phyloP scores from a whole-genome alignment of 768 basidiomycete genomes.

The Serendipita vermifera region DNA sequence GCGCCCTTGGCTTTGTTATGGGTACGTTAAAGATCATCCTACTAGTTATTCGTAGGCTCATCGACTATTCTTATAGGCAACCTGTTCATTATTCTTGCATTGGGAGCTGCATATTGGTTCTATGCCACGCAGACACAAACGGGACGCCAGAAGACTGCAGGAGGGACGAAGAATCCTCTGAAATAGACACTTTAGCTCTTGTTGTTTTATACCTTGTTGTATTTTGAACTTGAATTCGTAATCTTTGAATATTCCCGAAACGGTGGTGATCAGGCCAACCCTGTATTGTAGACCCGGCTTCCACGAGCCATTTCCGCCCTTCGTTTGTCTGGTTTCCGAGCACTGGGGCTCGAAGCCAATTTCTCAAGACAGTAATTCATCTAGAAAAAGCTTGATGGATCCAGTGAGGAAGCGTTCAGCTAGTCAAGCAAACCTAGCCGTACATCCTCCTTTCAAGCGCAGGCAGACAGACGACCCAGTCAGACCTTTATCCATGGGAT shows the following conservation, averaged over 20 bases:
- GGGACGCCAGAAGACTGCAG: background rate
- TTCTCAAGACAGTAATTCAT: no score
- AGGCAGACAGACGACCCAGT: no score
- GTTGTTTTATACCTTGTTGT: background rate
- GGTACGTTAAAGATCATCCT: background rate
- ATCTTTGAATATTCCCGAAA: no score
- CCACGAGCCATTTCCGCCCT: no score
- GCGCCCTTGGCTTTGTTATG: background rate
- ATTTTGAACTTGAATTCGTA: no score
- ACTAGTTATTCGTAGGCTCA: background rate
- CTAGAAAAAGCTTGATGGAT: no score
- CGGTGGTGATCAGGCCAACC: no score
- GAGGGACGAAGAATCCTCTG: background rate
- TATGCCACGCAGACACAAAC: background rate
- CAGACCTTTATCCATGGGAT: no score
- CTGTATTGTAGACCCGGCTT: no score
- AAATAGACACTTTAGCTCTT: background rate
- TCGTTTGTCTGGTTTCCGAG: no score
- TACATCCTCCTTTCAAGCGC: no score
- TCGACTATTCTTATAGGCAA: background rate
- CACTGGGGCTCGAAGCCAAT: no score
- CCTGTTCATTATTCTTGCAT: background rate
- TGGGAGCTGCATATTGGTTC: constrained; percentile 2
- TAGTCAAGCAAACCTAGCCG: background rate
- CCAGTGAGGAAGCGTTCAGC: background rate